phyloP scores from a whole-genome alignment of 1,139 yeast species.

The Blastobotrys elegans region DNA sequence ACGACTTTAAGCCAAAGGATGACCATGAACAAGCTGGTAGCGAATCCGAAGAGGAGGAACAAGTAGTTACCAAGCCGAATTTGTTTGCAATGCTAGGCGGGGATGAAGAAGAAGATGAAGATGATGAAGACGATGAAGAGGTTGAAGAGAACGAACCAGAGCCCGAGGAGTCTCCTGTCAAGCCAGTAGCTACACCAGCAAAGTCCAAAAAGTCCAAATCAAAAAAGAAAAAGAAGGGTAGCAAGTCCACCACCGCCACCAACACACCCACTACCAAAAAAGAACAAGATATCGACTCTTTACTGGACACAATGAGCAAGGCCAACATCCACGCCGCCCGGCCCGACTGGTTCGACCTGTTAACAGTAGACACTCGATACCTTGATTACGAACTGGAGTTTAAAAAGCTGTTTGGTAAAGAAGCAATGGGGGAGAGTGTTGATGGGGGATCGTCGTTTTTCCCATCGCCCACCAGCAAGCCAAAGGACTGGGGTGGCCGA shows the following conservation, averaged over 20 bases:
- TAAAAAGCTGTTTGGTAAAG: slow-evolving; percentile 54
- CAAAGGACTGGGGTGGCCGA: slow-evolving; percentile 80
- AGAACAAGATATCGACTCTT: slow-evolving; percentile 16
- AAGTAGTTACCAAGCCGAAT: slow-evolving; percentile 32
- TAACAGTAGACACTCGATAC: slow-evolving; percentile 40
- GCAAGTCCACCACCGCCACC: slow-evolving; percentile 16
- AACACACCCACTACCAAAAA: slow-evolving; percentile 17
- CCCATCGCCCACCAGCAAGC: slow-evolving; percentile 41
- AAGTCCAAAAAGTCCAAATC: slow-evolving; percentile 15
- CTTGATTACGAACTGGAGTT: slow-evolving; percentile 81
- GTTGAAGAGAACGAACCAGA: slow-evolving; percentile 19
- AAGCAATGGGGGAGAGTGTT: slow-evolving; percentile 43
- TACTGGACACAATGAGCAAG: slow-evolving; percentile 15
- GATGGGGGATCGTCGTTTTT: slow-evolving; percentile 10
- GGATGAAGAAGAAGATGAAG: slow-evolving; percentile 38
- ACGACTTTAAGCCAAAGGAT: slow-evolving; percentile 11
- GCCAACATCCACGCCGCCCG: slow-evolving; percentile 22
- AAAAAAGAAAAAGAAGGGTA: slow-evolving; percentile 17
- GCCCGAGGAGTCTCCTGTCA: slow-evolving; percentile 21
- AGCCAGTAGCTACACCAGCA: slow-evolving; percentile 20
- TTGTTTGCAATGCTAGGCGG: slow-evolving; percentile 51
- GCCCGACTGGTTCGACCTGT: slow-evolving; percentile 24
- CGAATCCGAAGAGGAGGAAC: slow-evolving; percentile 12
- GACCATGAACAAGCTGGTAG: neutral
- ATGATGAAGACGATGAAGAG: slow-evolving; percentile 34